These are phyloP conservation scores for Cystobasidium onofrii DNA, from an alignment of 768 basidiomycete species.

Conservation along the genomic window DNA sequence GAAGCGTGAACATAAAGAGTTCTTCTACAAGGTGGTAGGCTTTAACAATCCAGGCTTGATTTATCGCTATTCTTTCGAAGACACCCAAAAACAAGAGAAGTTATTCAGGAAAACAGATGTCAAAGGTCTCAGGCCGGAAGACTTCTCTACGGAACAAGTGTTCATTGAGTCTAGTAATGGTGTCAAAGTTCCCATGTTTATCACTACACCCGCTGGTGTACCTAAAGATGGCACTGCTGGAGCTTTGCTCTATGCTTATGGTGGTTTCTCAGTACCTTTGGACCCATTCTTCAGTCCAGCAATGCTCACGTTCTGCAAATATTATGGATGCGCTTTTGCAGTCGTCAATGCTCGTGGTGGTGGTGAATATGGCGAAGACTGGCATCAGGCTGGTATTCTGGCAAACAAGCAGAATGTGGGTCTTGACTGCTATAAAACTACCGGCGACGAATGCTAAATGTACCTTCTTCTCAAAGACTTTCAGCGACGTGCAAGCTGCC, in stretches of 20 bases:
- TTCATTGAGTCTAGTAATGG: conserved; percentile 75
- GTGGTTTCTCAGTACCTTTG: conserved; percentile 68
- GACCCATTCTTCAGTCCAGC: conserved; percentile 56
- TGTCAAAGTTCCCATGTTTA: conserved; percentile 74
- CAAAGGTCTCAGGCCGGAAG: conserved; percentile 57
- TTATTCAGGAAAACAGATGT: conserved; percentile 57
- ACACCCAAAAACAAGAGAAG: conserved; percentile 45
- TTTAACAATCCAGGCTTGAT: conserved; percentile 67
- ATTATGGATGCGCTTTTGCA: conserved; percentile 62
- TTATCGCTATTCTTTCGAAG: conserved; percentile 56
- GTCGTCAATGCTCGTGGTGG: conserved; percentile 56
- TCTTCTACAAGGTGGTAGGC: conserved; percentile 58
- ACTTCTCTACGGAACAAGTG: conserved; percentile 66
- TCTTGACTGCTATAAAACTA: not conserved
- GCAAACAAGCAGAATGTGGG: conserved; percentile 48
- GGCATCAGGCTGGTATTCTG: conserved; percentile 64
- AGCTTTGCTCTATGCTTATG: conserved; percentile 72
- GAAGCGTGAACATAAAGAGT: conserved; percentile 53
- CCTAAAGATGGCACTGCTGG: conserved; percentile 25
- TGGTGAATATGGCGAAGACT: conserved; percentile 65
- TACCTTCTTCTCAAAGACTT: conserved; percentile 45
- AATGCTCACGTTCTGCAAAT: conserved; percentile 59
- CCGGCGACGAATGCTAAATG: too few relatives aligned
- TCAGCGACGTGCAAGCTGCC: conserved; percentile 60
- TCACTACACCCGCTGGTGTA: conserved; percentile 62